Evolutionary conservation across 768 basidiomycete genomes (phyloP).

Genomic region (Tulasnella sp.): DNA sequence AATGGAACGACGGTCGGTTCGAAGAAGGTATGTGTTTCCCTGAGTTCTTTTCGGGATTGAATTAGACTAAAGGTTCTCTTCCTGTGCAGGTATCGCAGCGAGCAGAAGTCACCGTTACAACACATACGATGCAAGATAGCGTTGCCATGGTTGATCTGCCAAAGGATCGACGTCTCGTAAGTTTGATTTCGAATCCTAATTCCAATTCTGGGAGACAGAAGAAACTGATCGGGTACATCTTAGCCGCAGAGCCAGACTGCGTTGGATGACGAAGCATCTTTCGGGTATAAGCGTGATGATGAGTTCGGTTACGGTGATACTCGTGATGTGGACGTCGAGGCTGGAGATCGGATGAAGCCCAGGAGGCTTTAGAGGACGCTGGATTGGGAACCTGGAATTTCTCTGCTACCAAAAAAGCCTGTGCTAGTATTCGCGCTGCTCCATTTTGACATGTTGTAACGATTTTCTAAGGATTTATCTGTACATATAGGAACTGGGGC

Average conservation of each 20-base stretch:
- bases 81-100: neutral
- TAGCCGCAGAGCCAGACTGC: neutral
- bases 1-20: slow-evolving; percentile 12
- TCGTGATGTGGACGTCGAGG: neutral
- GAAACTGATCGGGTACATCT: neutral
- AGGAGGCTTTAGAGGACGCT: neutral
- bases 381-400: no score
- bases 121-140: slow-evolving; percentile 4
- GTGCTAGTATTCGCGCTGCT: neutral
- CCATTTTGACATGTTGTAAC: neutral
- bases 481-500: neutral
- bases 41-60: neutral
- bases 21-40: slow-evolving; percentile 8
- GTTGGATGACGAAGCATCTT: slow-evolving; percentile 10
- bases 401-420: neutral
- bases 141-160: slow-evolving; percentile 26
- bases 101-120: neutral
- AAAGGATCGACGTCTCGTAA: slow-evolving; percentile 12
- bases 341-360: neutral
- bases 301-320: neutral
- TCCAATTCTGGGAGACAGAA: neutral
- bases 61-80: neutral
- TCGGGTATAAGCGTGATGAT: neutral
- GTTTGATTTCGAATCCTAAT: neutral
- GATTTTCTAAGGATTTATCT: neutral